These are phyloP conservation scores for Drechslerella coelobrocha DNA, from an alignment of 2,329 filamentous ascomycete species.

Conservation along the genomic window DNA sequence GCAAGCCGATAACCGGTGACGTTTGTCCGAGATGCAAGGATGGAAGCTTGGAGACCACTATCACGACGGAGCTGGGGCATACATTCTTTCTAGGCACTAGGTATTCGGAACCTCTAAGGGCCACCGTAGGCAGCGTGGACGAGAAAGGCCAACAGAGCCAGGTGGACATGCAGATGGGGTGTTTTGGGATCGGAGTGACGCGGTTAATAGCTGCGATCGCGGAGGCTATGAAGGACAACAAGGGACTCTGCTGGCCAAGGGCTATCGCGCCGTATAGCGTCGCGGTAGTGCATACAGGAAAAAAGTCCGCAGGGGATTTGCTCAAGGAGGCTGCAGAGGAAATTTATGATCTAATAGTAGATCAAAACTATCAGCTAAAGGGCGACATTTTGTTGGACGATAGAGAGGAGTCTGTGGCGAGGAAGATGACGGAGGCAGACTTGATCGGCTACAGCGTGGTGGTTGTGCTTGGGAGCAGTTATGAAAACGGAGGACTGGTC, in stretches of 20 bases:
- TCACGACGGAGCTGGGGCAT: slow-evolving; percentile 88
- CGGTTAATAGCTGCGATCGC: slow-evolving; percentile 87
- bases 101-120: slow-evolving; percentile 78
- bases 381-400: slow-evolving; percentile 77
- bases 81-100: slow-evolving; percentile 92
- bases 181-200: slow-evolving; percentile 92
- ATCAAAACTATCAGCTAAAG: slow-evolving; percentile 35
- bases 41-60: slow-evolving; percentile 70
- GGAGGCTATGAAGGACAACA: slow-evolving; percentile 72
- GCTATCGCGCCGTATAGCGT: slow-evolving; percentile 84
- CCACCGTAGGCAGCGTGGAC: slow-evolving; percentile 63
- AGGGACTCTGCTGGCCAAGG: slow-evolving; percentile 85
- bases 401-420: slow-evolving; percentile 70
- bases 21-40: slow-evolving; percentile 72
- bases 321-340: slow-evolving; percentile 58
- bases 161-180: slow-evolving; percentile 85
- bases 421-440: slow-evolving; percentile 91
- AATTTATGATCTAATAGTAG: slow-evolving; percentile 47
- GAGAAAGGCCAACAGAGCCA: slow-evolving; percentile 54
- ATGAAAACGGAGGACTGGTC: slow-evolving; percentile 66
- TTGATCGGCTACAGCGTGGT: slow-evolving; percentile 85
- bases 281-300: slow-evolving; percentile 67
- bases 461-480: slow-evolving; percentile 76
- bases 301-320: slow-evolving; percentile 64
- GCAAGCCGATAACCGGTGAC: slow-evolving; percentile 66